Conservation (phyloP, 2,329 filamentous ascomycete genomes). For the Colletotrichum gloeosporioides region DNA sequence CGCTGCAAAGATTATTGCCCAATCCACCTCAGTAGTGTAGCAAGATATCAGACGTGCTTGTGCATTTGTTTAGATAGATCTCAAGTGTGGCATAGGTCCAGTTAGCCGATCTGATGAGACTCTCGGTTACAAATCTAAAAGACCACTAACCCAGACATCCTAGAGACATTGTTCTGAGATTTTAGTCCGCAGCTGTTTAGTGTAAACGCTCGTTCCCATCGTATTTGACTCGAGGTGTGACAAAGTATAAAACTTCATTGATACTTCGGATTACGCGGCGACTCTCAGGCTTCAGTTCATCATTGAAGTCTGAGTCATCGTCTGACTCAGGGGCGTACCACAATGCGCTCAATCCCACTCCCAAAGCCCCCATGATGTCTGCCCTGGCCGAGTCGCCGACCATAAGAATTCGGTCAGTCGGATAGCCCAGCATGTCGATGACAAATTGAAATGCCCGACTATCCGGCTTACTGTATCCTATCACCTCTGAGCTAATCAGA, state of each 20-base stretch:
- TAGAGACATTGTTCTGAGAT: neutral
- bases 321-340: neutral
- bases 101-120: neutral
- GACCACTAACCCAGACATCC: neutral
- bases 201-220: neutral
- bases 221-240: neutral
- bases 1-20: conserved; percentile 16
- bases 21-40: conserved; percentile 44
- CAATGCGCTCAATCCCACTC: neutral
- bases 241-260: neutral
- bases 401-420: neutral
- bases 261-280: neutral
- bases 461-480: neutral
- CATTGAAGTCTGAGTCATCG: neutral
- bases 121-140: neutral
- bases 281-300: neutral
- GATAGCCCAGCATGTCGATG: neutral
- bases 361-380: neutral
- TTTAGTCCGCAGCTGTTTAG: neutral
- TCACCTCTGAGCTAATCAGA: neutral
- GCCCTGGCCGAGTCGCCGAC: neutral
- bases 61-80: neutral
- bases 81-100: neutral
- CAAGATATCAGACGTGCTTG: neutral
- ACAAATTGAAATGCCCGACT: neutral